Evolutionary conservation across 2,329 filamentous ascomycete species (phyloP).

Genomic region (Lachnellula hyalina): DNA sequence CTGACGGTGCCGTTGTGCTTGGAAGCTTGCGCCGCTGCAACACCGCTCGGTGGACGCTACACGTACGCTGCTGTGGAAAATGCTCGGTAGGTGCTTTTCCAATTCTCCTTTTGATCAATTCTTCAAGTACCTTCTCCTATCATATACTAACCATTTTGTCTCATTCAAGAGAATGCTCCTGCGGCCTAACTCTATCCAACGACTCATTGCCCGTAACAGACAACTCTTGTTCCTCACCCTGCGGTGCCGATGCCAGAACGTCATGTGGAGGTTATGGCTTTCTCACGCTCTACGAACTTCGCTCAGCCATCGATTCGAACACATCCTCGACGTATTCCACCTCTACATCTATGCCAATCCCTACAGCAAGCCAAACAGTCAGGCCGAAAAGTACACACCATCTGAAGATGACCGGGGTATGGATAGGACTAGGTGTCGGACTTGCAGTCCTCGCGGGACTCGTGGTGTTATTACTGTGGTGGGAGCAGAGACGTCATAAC

Average conservation of each 20-base stretch:
- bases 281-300: slow-evolving; percentile 7
- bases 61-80: slow-evolving; percentile 16
- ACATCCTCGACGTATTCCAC: neutral
- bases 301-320: neutral
- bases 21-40: slow-evolving; percentile 5
- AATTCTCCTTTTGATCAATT: neutral
- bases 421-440: neutral
- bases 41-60: slow-evolving; percentile 6
- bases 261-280: slow-evolving; percentile 8
- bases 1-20: slow-evolving; percentile 18
- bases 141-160: neutral
- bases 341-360: neutral
- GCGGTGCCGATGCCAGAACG: slow-evolving; percentile 4
- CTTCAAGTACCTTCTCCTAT: neutral
- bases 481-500: neutral
- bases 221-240: slow-evolving; percentile 8
- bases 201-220: neutral
- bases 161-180: slow-evolving; percentile 11
- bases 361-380: neutral
- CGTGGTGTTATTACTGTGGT: neutral
- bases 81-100: slow-evolving; percentile 4
- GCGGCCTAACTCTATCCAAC: slow-evolving; percentile 12
- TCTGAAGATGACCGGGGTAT: neutral
- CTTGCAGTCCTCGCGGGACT: neutral
- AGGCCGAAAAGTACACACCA: neutral